Evolutionary conservation across 108 stramenopile species (phyloP).

Genomic region (Nitzschia sp.): DNA sequence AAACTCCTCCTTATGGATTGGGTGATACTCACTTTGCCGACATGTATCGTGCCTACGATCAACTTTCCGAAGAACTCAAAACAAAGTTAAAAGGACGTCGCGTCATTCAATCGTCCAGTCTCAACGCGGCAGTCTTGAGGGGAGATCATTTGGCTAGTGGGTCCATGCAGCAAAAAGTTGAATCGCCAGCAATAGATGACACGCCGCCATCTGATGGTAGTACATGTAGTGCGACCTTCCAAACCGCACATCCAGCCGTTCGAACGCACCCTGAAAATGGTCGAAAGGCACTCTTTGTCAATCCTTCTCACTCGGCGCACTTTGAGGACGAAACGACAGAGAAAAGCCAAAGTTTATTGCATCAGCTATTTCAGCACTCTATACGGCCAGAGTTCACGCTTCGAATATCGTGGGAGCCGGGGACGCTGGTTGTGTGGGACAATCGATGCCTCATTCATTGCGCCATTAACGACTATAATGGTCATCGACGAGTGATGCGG

Average conservation of each 20-base stretch:
- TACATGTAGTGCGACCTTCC: not conserved
- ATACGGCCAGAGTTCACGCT: not conserved
- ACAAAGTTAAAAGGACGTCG: not conserved
- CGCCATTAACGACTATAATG: conserved; percentile 3
- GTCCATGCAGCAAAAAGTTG: not conserved
- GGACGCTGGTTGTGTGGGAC: conserved; percentile 3
- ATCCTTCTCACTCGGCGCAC: not conserved
- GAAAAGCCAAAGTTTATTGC: not conserved
- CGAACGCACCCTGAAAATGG: not conserved
- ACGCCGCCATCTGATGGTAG: not conserved
- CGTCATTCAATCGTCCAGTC: not conserved
- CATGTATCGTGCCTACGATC: conserved; percentile 3
- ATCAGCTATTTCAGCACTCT: conserved; percentile 5
- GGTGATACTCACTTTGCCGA: conserved; percentile 13
- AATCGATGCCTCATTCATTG: conserved; percentile 9
- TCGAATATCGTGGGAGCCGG: conserved; percentile 1
- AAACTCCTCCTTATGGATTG: not conserved
- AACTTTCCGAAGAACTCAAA: not conserved
- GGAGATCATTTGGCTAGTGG: not conserved
- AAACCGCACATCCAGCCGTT: not conserved
- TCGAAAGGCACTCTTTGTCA: conserved; percentile 5
- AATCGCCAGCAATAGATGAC: not conserved
- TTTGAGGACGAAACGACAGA: conserved; percentile 7
- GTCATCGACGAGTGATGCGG: conserved; percentile 4
- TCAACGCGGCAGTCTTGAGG: not conserved